Evolutionary conservation across 805 yeast species (phyloP).

Genomic region (Candida arabinofermentans): DNA sequence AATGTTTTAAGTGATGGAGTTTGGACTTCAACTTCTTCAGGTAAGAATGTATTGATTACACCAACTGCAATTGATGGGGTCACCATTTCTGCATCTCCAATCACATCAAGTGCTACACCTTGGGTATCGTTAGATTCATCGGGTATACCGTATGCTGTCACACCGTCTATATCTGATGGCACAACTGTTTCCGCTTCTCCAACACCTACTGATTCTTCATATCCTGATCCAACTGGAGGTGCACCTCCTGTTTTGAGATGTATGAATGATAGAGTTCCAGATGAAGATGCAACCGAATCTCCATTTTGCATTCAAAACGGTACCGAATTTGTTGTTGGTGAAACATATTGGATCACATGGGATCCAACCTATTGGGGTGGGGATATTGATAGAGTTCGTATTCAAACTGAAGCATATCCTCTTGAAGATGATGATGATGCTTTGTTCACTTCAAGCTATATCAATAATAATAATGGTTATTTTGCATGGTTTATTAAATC

Average conservation of each 20-base stretch:
- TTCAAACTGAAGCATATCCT: conserved; percentile 34
- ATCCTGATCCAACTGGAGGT: conserved; percentile 34
- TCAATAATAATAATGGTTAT: conserved; percentile 37
- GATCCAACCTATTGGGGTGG: conserved; percentile 41
- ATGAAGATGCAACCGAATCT: conserved; percentile 24
- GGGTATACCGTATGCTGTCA: conserved; percentile 40
- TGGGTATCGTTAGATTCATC: conserved; percentile 42
- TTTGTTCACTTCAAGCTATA: conserved; percentile 31
- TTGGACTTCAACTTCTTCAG: conserved; percentile 36
- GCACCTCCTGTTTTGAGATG: conserved; percentile 44
- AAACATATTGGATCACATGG: conserved; percentile 48
- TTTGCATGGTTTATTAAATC: conserved; percentile 34
- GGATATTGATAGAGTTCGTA: conserved; percentile 32
- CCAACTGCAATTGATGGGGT: conserved; percentile 52
- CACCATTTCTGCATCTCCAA: conserved; percentile 40
- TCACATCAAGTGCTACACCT: conserved; percentile 32
- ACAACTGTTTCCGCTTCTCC: conserved; percentile 39
- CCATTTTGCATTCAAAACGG: conserved; percentile 44
- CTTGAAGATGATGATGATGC: conserved; percentile 29
- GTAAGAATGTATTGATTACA: conserved; percentile 20
- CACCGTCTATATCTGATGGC: conserved; percentile 36
- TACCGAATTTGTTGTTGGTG: conserved; percentile 42
- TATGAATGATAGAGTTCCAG: conserved; percentile 39
- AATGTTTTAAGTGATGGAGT: conserved; percentile 21
- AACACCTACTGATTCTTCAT: conserved; percentile 33